phyloP scores from a whole-genome alignment of 768 basidiomycete species.

The Gymnopilus junonius region DNA sequence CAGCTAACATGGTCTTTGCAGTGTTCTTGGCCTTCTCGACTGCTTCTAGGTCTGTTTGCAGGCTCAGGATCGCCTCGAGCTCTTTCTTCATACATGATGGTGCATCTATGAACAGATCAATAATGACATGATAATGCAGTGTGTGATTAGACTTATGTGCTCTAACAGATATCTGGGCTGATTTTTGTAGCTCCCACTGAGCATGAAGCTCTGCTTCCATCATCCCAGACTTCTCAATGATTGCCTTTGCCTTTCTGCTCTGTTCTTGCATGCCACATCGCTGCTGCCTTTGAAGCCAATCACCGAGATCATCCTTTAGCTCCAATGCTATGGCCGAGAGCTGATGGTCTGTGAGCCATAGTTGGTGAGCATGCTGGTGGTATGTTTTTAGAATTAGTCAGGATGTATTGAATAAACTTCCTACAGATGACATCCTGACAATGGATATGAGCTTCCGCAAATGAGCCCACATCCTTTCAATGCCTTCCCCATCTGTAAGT shows the following conservation, averaged over 20 bases:
- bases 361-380: slow-evolving; percentile 22
- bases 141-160: neutral
- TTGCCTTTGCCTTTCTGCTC: slow-evolving; percentile 7
- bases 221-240: slow-evolving; percentile 22
- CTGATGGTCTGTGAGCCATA: slow-evolving; percentile 40
- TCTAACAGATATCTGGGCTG: slow-evolving; percentile 25
- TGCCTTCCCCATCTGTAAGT: slow-evolving; percentile 38
- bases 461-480: slow-evolving; percentile 37
- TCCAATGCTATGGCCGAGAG: slow-evolving; percentile 27
- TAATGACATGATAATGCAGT: neutral
- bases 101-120: neutral
- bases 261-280: slow-evolving; percentile 15
- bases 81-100: slow-evolving; percentile 5
- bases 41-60: neutral
- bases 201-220: slow-evolving; percentile 19
- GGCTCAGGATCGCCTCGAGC: neutral
- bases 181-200: slow-evolving; percentile 38
- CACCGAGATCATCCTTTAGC: slow-evolving; percentile 32
- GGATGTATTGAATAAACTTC: neutral
- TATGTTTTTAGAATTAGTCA: neutral
- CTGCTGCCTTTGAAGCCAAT: slow-evolving; percentile 32
- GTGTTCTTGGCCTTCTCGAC: neutral
- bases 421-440: slow-evolving; percentile 34
- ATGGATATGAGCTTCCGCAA: slow-evolving; percentile 38
- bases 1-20: neutral